Evolutionary conservation across 495 filamentous ascomycete species (phyloP), one percentile per base, ranked within the genome.

Genomic region (Penicillium dipodomyicola): DNA sequence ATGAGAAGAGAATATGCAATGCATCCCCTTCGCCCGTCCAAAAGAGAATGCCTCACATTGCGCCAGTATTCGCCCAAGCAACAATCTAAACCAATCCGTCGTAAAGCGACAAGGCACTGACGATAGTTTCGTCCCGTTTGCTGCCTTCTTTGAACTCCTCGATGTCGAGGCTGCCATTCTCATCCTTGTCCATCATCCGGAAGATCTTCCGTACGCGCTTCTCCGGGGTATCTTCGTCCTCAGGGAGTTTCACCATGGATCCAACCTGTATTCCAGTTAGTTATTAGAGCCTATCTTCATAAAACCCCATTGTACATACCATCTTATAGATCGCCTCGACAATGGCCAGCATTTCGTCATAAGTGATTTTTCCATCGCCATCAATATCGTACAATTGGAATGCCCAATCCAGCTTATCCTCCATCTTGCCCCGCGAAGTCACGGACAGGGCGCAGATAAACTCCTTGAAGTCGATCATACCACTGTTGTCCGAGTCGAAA

Each of bases 281-380:
- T 67, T 42, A 62, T 62, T 9, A 7, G 19, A 43, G 17, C 20
- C 7, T 4, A 1, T n/a, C 27, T 25, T 6, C 15, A 47, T 14
- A 0, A 37, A 35, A 9, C 17, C 35, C 2, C 40, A 19, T 5
- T 14, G 30, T 20, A 64, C 79, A 46, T 74, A 98, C 94, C 94
- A 98, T 97, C 78, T 98, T 98, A 76, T 98, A 98, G 61, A 98
- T 98, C 51, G 94, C 94, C 78, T 98, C 93, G 22, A 98, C 94
- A 67, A 98, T 98, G 65, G 88, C 86, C 61, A 98, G 79, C 94
- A 98, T 98, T 80, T 98, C 94, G 54, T 96, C 90, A 72, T 97
- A 98, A 68, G 89, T 96, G 60, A 98, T 98, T 79, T 97, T 95
- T 52, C 94, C 94, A 64, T 98, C 95, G 25, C 94, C 93, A 68